These are phyloP conservation scores for Coffea canephora DNA, from an alignment of 257 asterid genomes.

Conservation along the genomic window DNA sequence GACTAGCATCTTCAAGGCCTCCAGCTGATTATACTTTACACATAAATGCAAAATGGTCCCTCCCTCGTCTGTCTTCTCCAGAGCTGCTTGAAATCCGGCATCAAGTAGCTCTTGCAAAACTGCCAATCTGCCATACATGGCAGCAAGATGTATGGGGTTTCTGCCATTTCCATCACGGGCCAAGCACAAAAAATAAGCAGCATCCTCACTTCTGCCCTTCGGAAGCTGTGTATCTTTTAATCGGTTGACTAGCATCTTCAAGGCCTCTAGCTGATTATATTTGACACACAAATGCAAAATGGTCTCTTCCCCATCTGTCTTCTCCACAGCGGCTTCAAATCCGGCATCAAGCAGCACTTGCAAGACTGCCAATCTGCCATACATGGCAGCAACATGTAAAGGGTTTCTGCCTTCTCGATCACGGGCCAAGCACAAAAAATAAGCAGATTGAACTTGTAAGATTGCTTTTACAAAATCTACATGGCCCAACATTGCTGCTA, in stretches of 20 bases:
- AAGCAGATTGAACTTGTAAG: constrained; percentile 5
- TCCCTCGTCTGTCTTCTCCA: constrained; percentile 3
- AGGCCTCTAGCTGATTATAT: constrained; percentile 14
- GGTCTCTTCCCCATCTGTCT: constrained; percentile 5
- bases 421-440: constrained; percentile 16
- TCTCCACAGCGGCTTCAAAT: constrained; percentile 26
- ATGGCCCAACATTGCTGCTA: constrained; percentile 32
- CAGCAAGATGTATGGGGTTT: too few relatives aligned
- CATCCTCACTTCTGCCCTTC: too few relatives aligned
- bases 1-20: constrained; percentile 30
- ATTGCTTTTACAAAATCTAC: constrained; percentile 22
- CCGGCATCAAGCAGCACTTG: constrained; percentile 17
- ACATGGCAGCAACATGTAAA: too few relatives aligned
- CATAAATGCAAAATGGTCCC: constrained; percentile 40
- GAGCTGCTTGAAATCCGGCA: constrained; percentile 23
- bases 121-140: constrained; percentile 13
- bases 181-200: too few relatives aligned
- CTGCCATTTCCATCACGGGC: too few relatives aligned
- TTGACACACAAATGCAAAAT: constrained; percentile 47
- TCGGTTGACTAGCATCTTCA: constrained; percentile 26
- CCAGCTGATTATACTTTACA: constrained; percentile 27
- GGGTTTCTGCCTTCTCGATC: constrained; percentile 5
- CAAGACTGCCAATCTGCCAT: constrained; percentile 23
- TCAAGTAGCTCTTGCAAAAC: constrained; percentile 26
- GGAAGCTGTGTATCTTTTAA: too few relatives aligned